These are phyloP conservation scores for Aspergillus novofumigatus DNA, from an alignment of 2,329 filamentous ascomycete genomes.

Conservation along the genomic window DNA sequence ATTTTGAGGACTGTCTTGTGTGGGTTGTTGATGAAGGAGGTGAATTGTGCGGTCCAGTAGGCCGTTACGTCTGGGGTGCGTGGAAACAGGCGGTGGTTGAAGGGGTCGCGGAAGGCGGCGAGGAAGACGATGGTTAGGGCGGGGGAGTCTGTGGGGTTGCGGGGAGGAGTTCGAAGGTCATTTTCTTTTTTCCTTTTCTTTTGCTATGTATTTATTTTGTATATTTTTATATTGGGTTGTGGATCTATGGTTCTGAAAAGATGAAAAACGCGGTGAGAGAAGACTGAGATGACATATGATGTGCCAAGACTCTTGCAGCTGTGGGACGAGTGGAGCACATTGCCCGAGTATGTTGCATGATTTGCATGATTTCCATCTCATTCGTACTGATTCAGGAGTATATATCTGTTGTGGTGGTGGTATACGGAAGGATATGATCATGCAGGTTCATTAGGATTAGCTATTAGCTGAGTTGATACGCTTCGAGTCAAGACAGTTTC, in stretches of 20 bases:
- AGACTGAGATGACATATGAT: not conserved
- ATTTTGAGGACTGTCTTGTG: conserved; percentile 15
- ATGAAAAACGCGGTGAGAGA: not conserved
- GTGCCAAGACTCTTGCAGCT: not conserved
- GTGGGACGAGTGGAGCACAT: not conserved
- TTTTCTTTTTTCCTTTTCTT: conserved; percentile 1
- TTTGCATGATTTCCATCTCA: too few relatives aligned
- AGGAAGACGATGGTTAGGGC: conserved; percentile 18
- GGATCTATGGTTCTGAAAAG: not conserved
- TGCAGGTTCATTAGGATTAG: too few relatives aligned
- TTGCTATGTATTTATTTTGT: not conserved
- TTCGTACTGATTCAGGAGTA: too few relatives aligned
- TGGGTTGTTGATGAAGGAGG: not conserved
- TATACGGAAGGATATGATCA: too few relatives aligned
- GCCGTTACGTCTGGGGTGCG: conserved; percentile 17
- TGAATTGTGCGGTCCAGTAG: conserved; percentile 14
- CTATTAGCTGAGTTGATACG: too few relatives aligned
- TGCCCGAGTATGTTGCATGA: too few relatives aligned
- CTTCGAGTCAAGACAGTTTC: not conserved
- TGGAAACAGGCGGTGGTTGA: conserved; percentile 23
- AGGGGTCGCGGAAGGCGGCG: conserved; percentile 18
- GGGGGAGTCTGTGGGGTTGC: conserved; percentile 15
- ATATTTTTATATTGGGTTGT: not conserved
- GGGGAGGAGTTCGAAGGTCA: conserved; percentile 14
- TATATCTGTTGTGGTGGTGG: too few relatives aligned